Base-by-base conservation (phyloP, 169 alveolate species). In the Plasmodium reichenowi region DNA sequence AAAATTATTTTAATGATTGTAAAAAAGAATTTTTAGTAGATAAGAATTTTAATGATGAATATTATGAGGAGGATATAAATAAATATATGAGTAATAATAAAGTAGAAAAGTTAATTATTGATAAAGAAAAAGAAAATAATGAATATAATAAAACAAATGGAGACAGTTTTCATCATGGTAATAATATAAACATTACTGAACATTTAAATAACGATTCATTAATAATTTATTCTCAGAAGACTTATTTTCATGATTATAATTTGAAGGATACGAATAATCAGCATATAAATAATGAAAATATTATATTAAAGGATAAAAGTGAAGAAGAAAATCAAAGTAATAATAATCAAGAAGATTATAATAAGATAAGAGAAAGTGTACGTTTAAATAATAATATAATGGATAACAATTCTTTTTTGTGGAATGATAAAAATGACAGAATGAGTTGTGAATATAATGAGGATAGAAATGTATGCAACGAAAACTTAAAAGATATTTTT, bases 341-440 rank as follows among this genome's bases (percentile, higher is more conserved):
- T 43, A 48, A 71, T 17, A 71, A 45, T 12, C 17, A 67, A 67
- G 38, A 67, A 6, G 59, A 56, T 17, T 24, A 12, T 63, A 17
- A 24, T 26, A 63, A 63, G 5, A 9, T 26, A 15, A 63, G 8
- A 15, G 17, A 24, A 63, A 17, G 72, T 4, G 6, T 20, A 10
- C 9, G 29, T 63, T 6, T 24, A 63, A 15, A 13, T 10, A 17
- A 56, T 26, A 63, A 26, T 63, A n/a, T 62, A 62, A 10, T 9
- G 64, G 64, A 56, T 17, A 56, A 56, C 24, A 56, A 56, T 17
- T 17, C 10, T 1, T 6, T 56, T 56, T n/a, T 56, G 4, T 56
- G 32, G 8, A 56, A 56, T 56, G n/a, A 22, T 5, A 56, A 15
- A 8, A 56, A 56, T 56, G 24, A 56, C 12, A 56, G 47, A 38